Conservation (phyloP, 148 eudicot genomes). For the Amaranthus palmeri region DNA sequence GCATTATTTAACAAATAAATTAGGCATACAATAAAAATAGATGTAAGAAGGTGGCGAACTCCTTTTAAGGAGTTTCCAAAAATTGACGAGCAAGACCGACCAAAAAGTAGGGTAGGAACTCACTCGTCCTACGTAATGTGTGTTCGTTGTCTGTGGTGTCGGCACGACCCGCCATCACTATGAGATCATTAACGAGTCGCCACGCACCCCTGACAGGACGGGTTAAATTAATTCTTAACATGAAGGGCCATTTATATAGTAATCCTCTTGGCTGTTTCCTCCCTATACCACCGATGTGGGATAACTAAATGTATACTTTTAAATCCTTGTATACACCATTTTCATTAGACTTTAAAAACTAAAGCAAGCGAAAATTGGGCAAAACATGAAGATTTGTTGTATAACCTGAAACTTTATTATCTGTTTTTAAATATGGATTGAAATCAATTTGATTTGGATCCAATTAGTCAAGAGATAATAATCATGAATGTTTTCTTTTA, state of each 20-base stretch:
- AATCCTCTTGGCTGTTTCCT: too few relatives aligned
- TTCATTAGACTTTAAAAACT: too few relatives aligned
- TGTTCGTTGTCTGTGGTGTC: slow-evolving; percentile 36
- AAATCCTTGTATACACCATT: neutral
- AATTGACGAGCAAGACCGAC: slow-evolving; percentile 36
- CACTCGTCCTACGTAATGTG: slow-evolving; percentile 23
- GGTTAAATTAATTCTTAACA: fast-evolving
- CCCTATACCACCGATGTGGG: slow-evolving; percentile 8
- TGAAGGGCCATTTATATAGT: neutral
- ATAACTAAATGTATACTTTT: neutral
- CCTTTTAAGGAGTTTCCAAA: slow-evolving; percentile 32
- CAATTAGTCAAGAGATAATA: too few relatives aligned
- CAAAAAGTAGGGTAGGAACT: slow-evolving; percentile 20
- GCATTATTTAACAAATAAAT: too few relatives aligned
- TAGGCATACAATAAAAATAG: too few relatives aligned
- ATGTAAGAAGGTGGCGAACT: slow-evolving; percentile 6
- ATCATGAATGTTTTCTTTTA: too few relatives aligned
- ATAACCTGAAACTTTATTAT: too few relatives aligned
- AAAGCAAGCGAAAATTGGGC: too few relatives aligned
- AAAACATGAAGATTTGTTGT: too few relatives aligned
- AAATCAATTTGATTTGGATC: too few relatives aligned
- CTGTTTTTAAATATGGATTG: too few relatives aligned
- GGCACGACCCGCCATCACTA: slow-evolving; percentile 43
- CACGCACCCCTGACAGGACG: slow-evolving; percentile 46
- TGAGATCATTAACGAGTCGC: slow-evolving; percentile 39